These are phyloP conservation scores for Kwoniella sp. DNA, from an alignment of 768 basidiomycete species.

Conservation along the genomic window DNA sequence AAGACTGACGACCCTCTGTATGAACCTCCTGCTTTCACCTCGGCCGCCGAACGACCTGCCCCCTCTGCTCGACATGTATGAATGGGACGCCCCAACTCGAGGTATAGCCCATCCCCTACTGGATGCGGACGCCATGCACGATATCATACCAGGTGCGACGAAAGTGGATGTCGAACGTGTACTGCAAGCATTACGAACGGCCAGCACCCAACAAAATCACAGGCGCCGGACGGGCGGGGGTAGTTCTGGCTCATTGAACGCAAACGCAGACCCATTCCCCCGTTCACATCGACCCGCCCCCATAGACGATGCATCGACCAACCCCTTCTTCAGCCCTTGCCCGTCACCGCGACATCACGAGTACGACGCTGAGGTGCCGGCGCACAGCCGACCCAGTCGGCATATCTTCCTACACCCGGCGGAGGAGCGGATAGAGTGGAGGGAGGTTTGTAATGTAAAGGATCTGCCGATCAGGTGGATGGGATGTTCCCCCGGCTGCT, in stretches of 20 bases:
- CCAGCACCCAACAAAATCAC: slow-evolving; percentile 8
- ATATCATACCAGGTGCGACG: slow-evolving; percentile 20
- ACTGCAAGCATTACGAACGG: slow-evolving; percentile 27
- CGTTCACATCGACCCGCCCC: slow-evolving; percentile 16
- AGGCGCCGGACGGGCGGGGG: not conserved
- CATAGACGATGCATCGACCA: slow-evolving; percentile 41
- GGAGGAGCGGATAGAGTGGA: slow-evolving; percentile 45
- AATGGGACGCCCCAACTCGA: slow-evolving; percentile 28
- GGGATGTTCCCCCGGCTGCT: slow-evolving; percentile 45
- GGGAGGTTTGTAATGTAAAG: slow-evolving; percentile 23
- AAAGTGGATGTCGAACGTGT: slow-evolving; percentile 16
- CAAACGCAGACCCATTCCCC: slow-evolving; percentile 22
- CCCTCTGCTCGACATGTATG: slow-evolving; percentile 38
- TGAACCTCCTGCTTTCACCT: slow-evolving; percentile 39
- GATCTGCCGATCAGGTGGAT: slow-evolving; percentile 38
- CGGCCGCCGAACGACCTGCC: slow-evolving; percentile 38
- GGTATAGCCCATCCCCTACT: slow-evolving; percentile 34
- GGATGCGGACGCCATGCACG: slow-evolving; percentile 21
- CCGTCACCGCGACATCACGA: slow-evolving; percentile 39
- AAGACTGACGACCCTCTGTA: slow-evolving; percentile 27
- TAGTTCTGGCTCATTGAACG: not conserved
- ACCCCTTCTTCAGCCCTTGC: slow-evolving; percentile 44
- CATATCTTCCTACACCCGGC: slow-evolving; percentile 39
- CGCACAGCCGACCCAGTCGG: slow-evolving; percentile 17
- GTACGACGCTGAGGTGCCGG: not conserved